Evolutionary conservation across 768 basidiomycete genomes (phyloP).

Genomic region (Glaciozyma antarctica): DNA sequence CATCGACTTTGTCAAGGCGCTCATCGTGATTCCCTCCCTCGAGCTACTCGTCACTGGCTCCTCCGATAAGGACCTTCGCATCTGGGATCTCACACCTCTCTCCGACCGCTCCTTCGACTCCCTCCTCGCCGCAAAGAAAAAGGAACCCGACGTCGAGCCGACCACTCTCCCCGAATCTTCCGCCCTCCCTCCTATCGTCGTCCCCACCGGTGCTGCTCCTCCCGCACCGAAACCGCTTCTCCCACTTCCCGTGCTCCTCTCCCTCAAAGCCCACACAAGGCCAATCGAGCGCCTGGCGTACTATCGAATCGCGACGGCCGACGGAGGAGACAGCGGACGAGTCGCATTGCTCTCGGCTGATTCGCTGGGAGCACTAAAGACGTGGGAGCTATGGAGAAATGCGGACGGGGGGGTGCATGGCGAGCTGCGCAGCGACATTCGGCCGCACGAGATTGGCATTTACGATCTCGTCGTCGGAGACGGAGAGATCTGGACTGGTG

Average conservation of each 20-base stretch:
- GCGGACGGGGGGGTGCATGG: conserved; percentile 48
- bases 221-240: background rate
- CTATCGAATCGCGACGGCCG: conserved; percentile 33
- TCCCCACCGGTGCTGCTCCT: conserved; percentile 13
- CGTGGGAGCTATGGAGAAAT: conserved; percentile 59
- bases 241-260: conserved; percentile 47
- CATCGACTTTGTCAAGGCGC: conserved; percentile 78
- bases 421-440: conserved; percentile 47
- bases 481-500: conserved; percentile 70
- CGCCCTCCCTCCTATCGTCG: background rate
- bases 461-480: conserved; percentile 50
- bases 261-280: conserved; percentile 72
- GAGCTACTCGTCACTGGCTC: conserved; percentile 69
- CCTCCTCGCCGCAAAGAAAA: conserved; percentile 38
- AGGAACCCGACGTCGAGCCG: background rate
- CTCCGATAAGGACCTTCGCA: conserved; percentile 76
- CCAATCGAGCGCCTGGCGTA: conserved; percentile 73
- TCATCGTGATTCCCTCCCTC: conserved; percentile 60
- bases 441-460: conserved; percentile 71
- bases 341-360: conserved; percentile 67
- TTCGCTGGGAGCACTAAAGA: conserved; percentile 79
- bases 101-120: conserved; percentile 33
- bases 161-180: background rate
- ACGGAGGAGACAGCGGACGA: conserved; percentile 37
- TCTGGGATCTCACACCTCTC: conserved; percentile 58